phyloP scores from a whole-genome alignment of 1,284 basidiomycete species.

The Cryptococcus jaspeensis region DNA sequence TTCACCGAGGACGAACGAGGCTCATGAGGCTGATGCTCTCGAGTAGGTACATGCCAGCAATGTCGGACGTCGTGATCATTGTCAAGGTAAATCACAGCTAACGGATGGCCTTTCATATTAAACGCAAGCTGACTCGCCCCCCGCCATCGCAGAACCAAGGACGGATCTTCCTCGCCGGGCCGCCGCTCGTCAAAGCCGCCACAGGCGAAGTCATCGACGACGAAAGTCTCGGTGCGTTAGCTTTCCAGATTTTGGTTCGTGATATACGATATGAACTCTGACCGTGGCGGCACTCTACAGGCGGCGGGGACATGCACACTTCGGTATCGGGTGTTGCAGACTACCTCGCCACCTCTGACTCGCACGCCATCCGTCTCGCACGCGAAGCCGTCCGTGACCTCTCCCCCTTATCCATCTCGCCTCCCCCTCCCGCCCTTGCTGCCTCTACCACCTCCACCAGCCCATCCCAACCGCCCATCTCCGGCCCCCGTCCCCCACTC shows the following conservation, averaged over 20 bases:
- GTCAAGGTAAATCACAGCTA: conserved; percentile 54
- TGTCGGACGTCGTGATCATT: conserved; percentile 95
- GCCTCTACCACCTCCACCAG: neutral
- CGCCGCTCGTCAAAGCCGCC: conserved; percentile 90
- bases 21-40: neutral
- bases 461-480: neutral
- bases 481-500: conserved; percentile 58
- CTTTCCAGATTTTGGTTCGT: too few relatives aligned
- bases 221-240: conserved; percentile 71
- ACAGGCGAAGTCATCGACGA: conserved; percentile 92
- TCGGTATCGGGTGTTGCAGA: conserved; percentile 91
- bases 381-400: conserved; percentile 78
- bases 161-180: conserved; percentile 92
- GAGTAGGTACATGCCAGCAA: conserved; percentile 81
- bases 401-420: conserved; percentile 50
- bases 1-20: conserved; percentile 4
- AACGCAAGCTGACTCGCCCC: neutral
- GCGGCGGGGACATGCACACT: conserved; percentile 86
- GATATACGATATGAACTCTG: neutral
- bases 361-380: conserved; percentile 81
- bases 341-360: conserved; percentile 83
- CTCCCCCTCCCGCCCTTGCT: neutral
- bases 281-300: conserved; percentile 12
- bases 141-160: conserved; percentile 70
- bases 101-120: too few relatives aligned